Base-by-base conservation (phyloP, 163 green algal genomes). In the Scenedesmus sp. region DNA sequence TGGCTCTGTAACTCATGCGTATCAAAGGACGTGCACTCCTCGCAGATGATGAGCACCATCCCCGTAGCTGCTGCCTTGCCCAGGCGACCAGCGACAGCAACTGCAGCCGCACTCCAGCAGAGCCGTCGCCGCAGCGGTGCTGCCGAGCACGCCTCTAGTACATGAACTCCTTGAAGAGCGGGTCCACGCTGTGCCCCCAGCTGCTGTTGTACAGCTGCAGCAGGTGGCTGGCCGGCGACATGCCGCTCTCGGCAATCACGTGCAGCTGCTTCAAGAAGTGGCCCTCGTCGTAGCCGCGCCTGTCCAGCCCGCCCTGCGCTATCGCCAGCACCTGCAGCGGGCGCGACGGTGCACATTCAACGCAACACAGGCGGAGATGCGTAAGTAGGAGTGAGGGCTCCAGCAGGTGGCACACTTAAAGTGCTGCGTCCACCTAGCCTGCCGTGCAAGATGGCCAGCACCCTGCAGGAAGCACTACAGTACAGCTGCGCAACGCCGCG, bases 261-360 rank as follows among this genome's bases (percentile, higher is more conserved):
- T 98, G 94, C 83, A 99, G 94, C 81, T 95, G 93, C 26, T 94
- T 91, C 20, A 99, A 89, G 93, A 98, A 99, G 56, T 83, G 89
- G 46, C 92, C 96, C 94, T 99, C 98, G 46, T 97, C 93, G 35
- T 94, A 91, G 9, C 97, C 96, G 2, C 98, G 94, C 76, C 94
- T 88, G 88, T 97, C 83, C 83, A 99, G 93, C 3, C 98, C 98
- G 0, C 95, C 94, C 83, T 93, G 93, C 13, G 97, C 89, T 46
- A 99, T 97, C n/a, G 88, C 85, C 30, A 99, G 42, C 37, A 97
- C 93, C 79, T 93, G 85, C 86, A 84, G 9, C n/a, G n/a, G n/a
- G n/a, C n/a, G n/a, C n/a, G n/a, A n/a, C n/a, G n/a, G n/a, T n/a
- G n/a, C n/a, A n/a, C n/a, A n/a, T n/a, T 84, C 53, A 12, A 83